Conservation (phyloP, 805 yeast genomes). For the Suhomyces vadensis region DNA sequence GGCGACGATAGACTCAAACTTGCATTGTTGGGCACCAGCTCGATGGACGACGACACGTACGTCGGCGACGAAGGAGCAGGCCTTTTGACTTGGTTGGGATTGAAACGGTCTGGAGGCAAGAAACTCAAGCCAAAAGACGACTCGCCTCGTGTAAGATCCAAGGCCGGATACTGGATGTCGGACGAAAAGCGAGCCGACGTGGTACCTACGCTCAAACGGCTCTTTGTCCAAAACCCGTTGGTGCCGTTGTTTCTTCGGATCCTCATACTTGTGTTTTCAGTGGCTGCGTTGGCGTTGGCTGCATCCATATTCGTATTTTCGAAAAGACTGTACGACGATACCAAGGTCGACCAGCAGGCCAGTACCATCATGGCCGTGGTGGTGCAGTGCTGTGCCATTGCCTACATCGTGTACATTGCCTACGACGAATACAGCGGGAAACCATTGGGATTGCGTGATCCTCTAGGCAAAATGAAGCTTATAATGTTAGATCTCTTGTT, state of each 20-base stretch:
- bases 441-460: conserved; percentile 87
- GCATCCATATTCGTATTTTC: conserved; percentile 51
- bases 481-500: conserved; percentile 81
- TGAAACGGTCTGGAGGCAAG: neutral
- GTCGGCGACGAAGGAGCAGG: conserved; percentile 9
- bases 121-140: conserved; percentile 5
- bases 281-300: conserved; percentile 74
- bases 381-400: conserved; percentile 76
- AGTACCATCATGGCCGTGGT: conserved; percentile 91
- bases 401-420: conserved; percentile 78
- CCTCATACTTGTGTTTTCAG: conserved; percentile 50
- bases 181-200: conserved; percentile 61
- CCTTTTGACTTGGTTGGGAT: neutral
- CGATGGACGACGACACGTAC: conserved; percentile 32
- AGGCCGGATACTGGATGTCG: conserved; percentile 71
- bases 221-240: conserved; percentile 73
- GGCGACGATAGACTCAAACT: conserved; percentile 64
- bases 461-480: conserved; percentile 77
- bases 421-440: conserved; percentile 90
- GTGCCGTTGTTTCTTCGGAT: conserved; percentile 74
- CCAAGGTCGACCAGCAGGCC: conserved; percentile 67
- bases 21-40: conserved; percentile 45
- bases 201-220: conserved; percentile 58
- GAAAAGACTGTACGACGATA: conserved; percentile 31
- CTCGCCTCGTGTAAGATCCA: conserved; percentile 39